phyloP scores from a whole-genome alignment of 2,329 filamentous ascomycete genomes.

The Aspergillus persii region DNA sequence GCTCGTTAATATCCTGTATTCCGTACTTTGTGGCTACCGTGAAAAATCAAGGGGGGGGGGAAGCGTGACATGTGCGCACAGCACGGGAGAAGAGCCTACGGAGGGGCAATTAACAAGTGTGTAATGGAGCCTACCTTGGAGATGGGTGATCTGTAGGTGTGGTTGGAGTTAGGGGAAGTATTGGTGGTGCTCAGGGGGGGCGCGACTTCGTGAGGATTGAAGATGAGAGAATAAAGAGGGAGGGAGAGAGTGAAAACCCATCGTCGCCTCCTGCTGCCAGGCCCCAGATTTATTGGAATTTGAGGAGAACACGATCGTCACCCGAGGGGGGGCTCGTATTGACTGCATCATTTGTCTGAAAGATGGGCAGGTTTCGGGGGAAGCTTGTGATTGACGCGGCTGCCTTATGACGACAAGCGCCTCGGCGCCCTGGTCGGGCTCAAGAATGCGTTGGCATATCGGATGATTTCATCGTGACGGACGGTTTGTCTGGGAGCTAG shows the following conservation, averaged over 20 bases:
- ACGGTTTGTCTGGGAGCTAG: no score
- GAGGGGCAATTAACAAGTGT: no score
- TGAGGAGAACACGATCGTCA: slow-evolving; percentile 5
- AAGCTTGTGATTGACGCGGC: slow-evolving; percentile 11
- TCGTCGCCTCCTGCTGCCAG: background rate
- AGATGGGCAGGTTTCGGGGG: background rate
- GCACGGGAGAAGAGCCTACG: no score
- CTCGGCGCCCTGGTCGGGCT: slow-evolving; percentile 4
- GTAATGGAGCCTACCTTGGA: no score
- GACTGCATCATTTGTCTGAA: background rate
- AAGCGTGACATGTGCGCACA: no score
- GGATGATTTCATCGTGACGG: background rate
- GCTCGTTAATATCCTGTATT: background rate
- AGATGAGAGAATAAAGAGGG: background rate
- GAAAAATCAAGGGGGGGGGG: no score
- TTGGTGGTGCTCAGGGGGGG: background rate
- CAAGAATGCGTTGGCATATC: background rate
- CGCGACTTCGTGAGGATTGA: no score
- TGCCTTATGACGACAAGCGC: slow-evolving; percentile 19
- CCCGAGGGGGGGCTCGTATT: slow-evolving; percentile 3
- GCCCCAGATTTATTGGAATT: background rate
- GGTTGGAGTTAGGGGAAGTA: background rate
- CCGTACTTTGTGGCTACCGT: no score
- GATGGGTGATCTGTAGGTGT: background rate
- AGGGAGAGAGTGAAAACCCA: background rate